A percentile compares a stretch with the other conserved stretches of the same genome.
These are phyloP conservation scores for Pelargonium nanum DNA, from an alignment of 345 rosid genomes.

Conservation along the genomic window DNA sequence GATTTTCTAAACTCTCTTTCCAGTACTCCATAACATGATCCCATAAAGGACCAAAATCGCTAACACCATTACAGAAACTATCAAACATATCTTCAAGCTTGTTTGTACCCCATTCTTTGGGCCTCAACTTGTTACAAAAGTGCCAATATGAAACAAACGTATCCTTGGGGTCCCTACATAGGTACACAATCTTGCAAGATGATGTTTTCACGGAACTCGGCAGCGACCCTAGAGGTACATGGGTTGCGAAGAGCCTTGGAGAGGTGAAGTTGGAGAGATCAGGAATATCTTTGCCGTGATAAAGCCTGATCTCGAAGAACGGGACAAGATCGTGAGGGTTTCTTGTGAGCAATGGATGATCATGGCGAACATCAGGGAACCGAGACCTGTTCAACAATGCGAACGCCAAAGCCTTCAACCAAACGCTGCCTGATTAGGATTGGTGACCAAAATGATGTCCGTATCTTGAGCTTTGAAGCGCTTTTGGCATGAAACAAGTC, in stretches of 20 bases:
- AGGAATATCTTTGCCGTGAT: neutral
- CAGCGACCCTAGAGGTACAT: neutral
- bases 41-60: neutral
- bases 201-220: neutral
- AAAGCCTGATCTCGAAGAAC: neutral
- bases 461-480: constrained; percentile 2
- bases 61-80: constrained; percentile 1
- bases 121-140: neutral
- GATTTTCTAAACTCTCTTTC: constrained; percentile 1
- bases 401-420: constrained; percentile 1
- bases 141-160: constrained; percentile 1
- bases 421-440: constrained; percentile 5
- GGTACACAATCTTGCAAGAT: constrained; percentile 5
- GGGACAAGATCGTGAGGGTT: constrained; percentile 5
- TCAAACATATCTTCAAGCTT: neutral
- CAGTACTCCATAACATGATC: constrained; percentile 6
- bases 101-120: neutral
- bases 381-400: neutral
- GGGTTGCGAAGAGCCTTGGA: constrained; percentile 6
- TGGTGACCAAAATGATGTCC: constrained; percentile 5
- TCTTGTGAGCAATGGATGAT: neutral
- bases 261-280: neutral
- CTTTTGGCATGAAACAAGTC: neutral
- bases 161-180: constrained; percentile 12
- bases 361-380: too few relatives aligned